Evolutionary conservation across 345 rosid species (phyloP), one percentile per base, ranked within the genome.

Genomic region (Salix udensis): DNA sequence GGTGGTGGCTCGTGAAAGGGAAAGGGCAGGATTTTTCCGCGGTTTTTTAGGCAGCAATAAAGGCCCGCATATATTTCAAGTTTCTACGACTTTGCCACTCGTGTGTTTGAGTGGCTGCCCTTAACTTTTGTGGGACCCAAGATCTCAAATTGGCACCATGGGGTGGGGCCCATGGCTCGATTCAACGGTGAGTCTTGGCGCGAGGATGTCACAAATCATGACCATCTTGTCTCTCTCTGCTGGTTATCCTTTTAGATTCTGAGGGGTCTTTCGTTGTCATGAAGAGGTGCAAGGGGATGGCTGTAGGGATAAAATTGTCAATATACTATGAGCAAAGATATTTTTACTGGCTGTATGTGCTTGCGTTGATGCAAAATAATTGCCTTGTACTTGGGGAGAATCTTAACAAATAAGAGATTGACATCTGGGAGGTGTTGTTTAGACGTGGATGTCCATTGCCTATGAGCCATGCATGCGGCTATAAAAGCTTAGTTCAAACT

Each of bases 171-270:
- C 88, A 66, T 10, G 74, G 48, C 53, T 60, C 0, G 40, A 68
- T 74, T 79, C 79, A 80, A 80, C 84, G 88, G 86, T 34, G 82
- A 52, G 81, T 72, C 77, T 16, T 26, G 18, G n/a, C 12, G 82
- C 42, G 23, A n/a, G 42, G 62, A 10, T 34, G 58, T 26, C 19
- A 53, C 71, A 69, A 21, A 4, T 65, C 78, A 31, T 72, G 74
- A 37, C 14, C 65, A 66, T 55, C 76, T 60, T 61, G 75, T 69
- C 37, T 68, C 44, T 40, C 10, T 18, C 16, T 5, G 12, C 13
- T 40, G 60, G 48, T 10, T 36, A 5, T 21, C 69, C 7, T 1
- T 12, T 28, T 6, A 44, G 68, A 72, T 79, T 62, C 66, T 69
- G 24, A 9, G 42, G 72, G 82, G 70, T 52, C 70, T 65, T 3